A percentile compares a stretch with the other conserved stretches of the same genome.
Conservation (phyloP, 345 rosid species). For the Acer saccharum region DNA sequence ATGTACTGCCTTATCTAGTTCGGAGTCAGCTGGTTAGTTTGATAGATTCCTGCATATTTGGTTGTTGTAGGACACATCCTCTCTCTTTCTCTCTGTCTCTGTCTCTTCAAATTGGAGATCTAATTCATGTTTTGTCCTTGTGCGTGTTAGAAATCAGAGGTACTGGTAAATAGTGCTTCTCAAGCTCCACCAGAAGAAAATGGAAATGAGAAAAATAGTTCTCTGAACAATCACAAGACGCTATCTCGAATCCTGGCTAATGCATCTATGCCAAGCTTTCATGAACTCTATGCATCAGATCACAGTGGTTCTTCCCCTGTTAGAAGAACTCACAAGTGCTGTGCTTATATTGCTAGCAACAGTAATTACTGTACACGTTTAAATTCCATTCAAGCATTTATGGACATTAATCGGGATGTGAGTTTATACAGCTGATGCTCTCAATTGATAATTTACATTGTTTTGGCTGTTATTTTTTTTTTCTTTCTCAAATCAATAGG, state of each 20-base stretch:
- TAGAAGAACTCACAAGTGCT: constrained; percentile 80
- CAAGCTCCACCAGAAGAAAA: constrained; percentile 68
- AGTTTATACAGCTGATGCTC: constrained; percentile 30
- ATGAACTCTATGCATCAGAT: constrained; percentile 50
- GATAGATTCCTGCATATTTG: constrained; percentile 18
- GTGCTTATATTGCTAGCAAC: constrained; percentile 81
- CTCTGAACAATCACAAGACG: constrained; percentile 52
- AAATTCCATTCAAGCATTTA: constrained; percentile 87
- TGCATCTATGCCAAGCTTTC: constrained; percentile 76
- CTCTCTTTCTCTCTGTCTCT: background rate
- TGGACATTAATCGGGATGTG: constrained; percentile 93
- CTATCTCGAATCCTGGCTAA: constrained; percentile 70
- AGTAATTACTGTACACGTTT: constrained; percentile 75
- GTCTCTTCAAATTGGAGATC: constrained; percentile 14
- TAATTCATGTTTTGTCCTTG: constrained; percentile 11
- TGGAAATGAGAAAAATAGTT: constrained; percentile 57
- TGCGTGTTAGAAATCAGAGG: constrained; percentile 63
- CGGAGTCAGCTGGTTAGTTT: constrained; percentile 91
- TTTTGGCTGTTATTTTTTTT: background rate
- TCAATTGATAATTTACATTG: background rate
- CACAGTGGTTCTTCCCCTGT: constrained; percentile 39
- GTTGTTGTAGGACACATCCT: background rate
- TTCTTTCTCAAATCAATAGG: constrained; percentile 14
- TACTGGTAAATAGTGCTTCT: constrained; percentile 41
- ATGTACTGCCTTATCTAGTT: constrained; percentile 90